phyloP scores from a whole-genome alignment of 306 rosid species.

The Mimosa pudica region DNA sequence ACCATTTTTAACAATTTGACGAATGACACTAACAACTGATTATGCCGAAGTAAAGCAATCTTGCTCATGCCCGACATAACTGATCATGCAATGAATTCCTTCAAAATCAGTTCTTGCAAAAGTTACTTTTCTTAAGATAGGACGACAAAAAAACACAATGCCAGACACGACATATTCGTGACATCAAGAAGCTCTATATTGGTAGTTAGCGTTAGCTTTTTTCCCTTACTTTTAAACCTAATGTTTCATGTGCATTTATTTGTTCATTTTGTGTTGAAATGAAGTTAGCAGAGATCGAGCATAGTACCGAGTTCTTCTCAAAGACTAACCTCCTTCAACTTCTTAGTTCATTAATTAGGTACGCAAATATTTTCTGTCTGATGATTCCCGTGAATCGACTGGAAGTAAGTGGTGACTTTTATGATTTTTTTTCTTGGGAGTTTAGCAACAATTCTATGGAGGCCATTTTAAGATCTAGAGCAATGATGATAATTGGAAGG shows the following conservation, averaged over 20 bases:
- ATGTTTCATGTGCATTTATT: not conserved
- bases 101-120: not conserved
- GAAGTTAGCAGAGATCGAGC: constrained; percentile 80
- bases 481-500: constrained; percentile 86
- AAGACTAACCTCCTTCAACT: constrained; percentile 69
- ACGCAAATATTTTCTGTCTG: constrained; percentile 18
- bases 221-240: constrained; percentile 6
- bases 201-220: constrained; percentile 6
- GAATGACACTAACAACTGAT: not conserved
- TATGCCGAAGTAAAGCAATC: not conserved
- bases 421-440: constrained; percentile 24
- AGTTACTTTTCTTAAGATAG: not conserved
- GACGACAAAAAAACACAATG: not conserved
- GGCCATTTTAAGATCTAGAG: constrained; percentile 73
- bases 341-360: constrained; percentile 82
- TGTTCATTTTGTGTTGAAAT: constrained; percentile 32
- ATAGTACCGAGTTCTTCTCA: constrained; percentile 73
- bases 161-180: not conserved
- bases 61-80: not conserved
- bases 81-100: constrained; percentile 2
- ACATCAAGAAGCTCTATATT: constrained; percentile 7
- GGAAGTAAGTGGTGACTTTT: constrained; percentile 20
- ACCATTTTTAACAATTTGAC: not conserved
- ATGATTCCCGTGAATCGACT: constrained; percentile 8
- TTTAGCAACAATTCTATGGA: constrained; percentile 60